Conservation (phyloP, 257 asterid genomes). For the Ilex aquifolium region DNA sequence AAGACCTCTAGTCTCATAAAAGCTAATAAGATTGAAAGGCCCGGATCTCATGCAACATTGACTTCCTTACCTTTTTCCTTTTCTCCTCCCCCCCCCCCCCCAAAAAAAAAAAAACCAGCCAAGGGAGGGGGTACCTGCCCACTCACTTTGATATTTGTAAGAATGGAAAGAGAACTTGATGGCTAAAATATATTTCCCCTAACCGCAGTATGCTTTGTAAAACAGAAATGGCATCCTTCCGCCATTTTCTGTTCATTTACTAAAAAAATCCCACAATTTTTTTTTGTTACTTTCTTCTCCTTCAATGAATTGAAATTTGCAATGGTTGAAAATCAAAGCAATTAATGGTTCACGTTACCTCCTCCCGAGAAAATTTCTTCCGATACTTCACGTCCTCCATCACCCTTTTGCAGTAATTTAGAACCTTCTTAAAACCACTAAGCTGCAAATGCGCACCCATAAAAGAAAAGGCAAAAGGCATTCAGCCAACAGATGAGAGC, state of each 20-base stretch:
- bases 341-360: constrained; percentile 38
- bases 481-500: constrained; percentile 12
- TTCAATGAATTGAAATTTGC: too few species aligned
- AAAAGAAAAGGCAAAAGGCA: constrained; percentile 11
- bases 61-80: background rate
- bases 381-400: constrained; percentile 87
- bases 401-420: constrained; percentile 87
- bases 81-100: background rate
- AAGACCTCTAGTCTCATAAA: too few species aligned
- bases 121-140: too few species aligned
- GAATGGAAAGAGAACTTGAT: too few species aligned
- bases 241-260: too few species aligned
- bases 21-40: too few species aligned
- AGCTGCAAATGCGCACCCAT: constrained; percentile 56
- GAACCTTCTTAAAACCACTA: constrained; percentile 97
- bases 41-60: background rate
- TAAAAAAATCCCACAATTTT: too few species aligned
- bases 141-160: too few species aligned
- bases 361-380: constrained; percentile 85
- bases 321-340: background rate
- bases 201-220: too few species aligned
- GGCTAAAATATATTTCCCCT: too few species aligned
- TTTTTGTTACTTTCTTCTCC: too few species aligned
- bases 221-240: too few species aligned
- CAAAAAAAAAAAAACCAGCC: background rate